These are phyloP conservation scores for Russula foetens DNA, from an alignment of 768 basidiomycete species.

Conservation along the genomic window DNA sequence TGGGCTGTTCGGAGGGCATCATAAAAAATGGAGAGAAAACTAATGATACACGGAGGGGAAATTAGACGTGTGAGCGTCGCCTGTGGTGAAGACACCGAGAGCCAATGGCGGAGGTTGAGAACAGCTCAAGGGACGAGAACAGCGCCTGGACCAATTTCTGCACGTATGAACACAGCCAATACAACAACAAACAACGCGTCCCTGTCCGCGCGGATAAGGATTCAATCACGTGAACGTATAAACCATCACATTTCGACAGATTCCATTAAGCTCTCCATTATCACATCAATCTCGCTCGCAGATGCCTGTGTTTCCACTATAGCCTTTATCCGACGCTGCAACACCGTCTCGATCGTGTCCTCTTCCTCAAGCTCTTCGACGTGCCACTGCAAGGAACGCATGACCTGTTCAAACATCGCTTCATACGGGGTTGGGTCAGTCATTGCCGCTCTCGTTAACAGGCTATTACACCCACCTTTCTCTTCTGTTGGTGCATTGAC, in stretches of 20 bases:
- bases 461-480: slow-evolving; percentile 25
- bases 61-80: neutral
- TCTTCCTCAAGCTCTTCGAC: slow-evolving; percentile 38
- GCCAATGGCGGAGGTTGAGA: neutral
- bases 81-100: neutral
- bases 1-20: slow-evolving; percentile 26
- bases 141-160: too few relatives aligned
- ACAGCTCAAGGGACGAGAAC: neutral
- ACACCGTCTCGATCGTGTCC: slow-evolving; percentile 34
- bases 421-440: neutral
- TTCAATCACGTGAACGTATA: slow-evolving; percentile 2
- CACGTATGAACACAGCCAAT: slow-evolving; percentile 14
- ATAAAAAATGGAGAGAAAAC: slow-evolving; percentile 17
- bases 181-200: slow-evolving; percentile 17
- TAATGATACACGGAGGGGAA: slow-evolving; percentile 12
- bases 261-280: slow-evolving; percentile 37
- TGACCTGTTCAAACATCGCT: slow-evolving; percentile 33
- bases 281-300: slow-evolving; percentile 30
- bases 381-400: slow-evolving; percentile 31
- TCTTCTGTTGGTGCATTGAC: slow-evolving; percentile 26
- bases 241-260: neutral
- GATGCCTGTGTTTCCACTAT: slow-evolving; percentile 31
- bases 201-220: neutral
- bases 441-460: neutral
- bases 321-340: slow-evolving; percentile 31